Conservation (phyloP, 176 grass and related monocot genomes). For the Aegilops tauschii region DNA sequence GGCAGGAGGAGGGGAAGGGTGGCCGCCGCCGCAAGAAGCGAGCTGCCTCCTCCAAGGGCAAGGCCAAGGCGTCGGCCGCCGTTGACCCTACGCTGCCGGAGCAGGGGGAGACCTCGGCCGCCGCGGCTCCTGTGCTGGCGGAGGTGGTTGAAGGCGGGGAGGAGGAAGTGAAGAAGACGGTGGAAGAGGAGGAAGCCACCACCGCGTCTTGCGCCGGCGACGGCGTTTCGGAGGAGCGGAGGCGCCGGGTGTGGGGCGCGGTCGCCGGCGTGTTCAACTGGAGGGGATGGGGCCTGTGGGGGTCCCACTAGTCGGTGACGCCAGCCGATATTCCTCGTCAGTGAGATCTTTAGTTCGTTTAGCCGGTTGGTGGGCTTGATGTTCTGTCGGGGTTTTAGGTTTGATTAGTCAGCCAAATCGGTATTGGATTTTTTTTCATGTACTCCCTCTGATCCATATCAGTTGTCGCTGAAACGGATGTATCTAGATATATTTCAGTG, state of each 20-base stretch:
- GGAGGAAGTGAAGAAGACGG: neutral
- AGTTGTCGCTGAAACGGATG: too few relatives aligned
- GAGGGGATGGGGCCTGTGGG: conserved; percentile 35
- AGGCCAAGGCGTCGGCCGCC: conserved; percentile 25
- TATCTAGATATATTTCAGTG: too few relatives aligned
- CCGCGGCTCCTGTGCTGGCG: neutral
- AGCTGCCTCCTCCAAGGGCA: neutral
- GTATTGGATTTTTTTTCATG: neutral
- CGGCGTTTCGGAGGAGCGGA: conserved; percentile 38
- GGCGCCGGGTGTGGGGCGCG: conserved; percentile 48
- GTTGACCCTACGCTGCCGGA: neutral
- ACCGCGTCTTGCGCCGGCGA: neutral
- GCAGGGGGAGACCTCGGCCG: neutral
- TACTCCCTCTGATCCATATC: too few relatives aligned
- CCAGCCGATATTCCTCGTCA: neutral
- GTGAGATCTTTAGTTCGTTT: neutral
- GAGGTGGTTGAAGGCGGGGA: neutral
- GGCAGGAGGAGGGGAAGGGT: conserved; percentile 16
- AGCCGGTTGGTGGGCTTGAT: neutral
- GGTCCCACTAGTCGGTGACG: conserved; percentile 29
- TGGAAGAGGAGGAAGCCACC: neutral
- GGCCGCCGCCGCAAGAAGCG: conserved; percentile 39
- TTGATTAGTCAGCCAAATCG: neutral
- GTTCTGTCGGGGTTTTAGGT: neutral
- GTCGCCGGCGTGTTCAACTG: conserved; percentile 36